Base-by-base conservation (phyloP, 805 yeast species). In the Barnettozyma pratensis region DNA sequence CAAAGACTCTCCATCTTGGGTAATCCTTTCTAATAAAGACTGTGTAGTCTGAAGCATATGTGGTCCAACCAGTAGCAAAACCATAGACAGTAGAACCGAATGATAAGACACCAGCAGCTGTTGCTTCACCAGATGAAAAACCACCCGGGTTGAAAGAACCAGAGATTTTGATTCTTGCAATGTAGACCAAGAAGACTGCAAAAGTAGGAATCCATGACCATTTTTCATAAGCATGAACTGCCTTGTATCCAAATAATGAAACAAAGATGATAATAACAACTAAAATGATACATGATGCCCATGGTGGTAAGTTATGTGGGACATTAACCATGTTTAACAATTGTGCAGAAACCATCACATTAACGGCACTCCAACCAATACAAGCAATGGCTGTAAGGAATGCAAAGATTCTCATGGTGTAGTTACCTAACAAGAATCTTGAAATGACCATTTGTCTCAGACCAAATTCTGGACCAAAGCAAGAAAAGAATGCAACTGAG, bases 311-410 rank as follows among this genome's bases (percentile, higher is more conserved):
- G 52, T 73, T 58, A 51, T 69, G 69, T 45, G 71, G 68, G 37
- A 71, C 71, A 72, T 88, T 88, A 52, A 91, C 84, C 62, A 85
- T 80, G 68, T 84, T 81, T 50, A 90, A 72, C 54, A 90, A 71
- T 66, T 88, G 94, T 26, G 96, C 96, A 36, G 94, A 81, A 31
- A 90, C 85, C 79, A 90, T 86, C 53, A 87, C 87, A 68, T 91
- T 91, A 42, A 89, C 92, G 8, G 96, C 88, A 68, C 94, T 86
- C 97, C 97, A 91, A 59, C 97, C 97, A 48, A 90, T 80, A 77
- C 96, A 87, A 28, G 96, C 91, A 53, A 91, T 67, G 60, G 82
- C 77, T 63, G 90, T 89, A 64, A 91, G 73, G 41, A 84, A 66
- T 7, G 95, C 83, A 61, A 88, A 85, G 49, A 89, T 74, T 65